Evolutionary conservation across 2,329 filamentous ascomycete genomes (phyloP), one percentile per base, ranked within the genome.

Genomic region (Epichloe sp.): DNA sequence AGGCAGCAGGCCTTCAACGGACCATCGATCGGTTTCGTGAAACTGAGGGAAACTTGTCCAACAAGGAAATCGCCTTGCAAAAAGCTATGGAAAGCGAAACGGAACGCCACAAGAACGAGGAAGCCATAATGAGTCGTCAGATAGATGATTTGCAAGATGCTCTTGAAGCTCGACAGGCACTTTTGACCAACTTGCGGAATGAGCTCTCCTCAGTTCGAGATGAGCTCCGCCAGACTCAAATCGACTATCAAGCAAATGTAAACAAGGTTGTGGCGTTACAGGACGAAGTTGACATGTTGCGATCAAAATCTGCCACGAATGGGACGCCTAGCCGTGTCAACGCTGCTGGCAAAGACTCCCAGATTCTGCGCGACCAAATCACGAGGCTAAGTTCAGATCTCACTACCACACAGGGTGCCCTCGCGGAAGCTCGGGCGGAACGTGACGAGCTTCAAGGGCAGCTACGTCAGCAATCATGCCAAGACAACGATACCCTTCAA

Each of bases 221-320:
- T 56, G 82, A 88, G 51, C 73, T 89, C 8, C 79, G 85, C n/a
- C 72, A 83, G 47, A 78, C 78, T 26, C 79, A 82, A 56, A 74
- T 83, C 21, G 80, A 83, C 56, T 76, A 80, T 60, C 77, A 80
- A 56, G 63, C 73, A 1, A 73, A 86, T 53, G 71, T 73, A 47
- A 82, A 86, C 56, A 87, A 82, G 62, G 71, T 82, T 2, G 78
- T 85, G 52, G 75, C 76, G 7, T 65, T 90, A 19, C 84, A 90
- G 61, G 85, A 89, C 56, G 86, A 89, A 62, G 74, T 88, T n/a
- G 82, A 87, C 49, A 78, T 87, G 31, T 68, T 90, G 14, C 84
- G 88, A 62, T 59, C 51, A 35, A 63, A 49, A 37, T 36, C 50
- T 36, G 23, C 38, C 36, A 41, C 38, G 5, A 38, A 31, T 15